phyloP scores from a whole-genome alignment of 257 asterid genomes.

The Nicotiana undulata region DNA sequence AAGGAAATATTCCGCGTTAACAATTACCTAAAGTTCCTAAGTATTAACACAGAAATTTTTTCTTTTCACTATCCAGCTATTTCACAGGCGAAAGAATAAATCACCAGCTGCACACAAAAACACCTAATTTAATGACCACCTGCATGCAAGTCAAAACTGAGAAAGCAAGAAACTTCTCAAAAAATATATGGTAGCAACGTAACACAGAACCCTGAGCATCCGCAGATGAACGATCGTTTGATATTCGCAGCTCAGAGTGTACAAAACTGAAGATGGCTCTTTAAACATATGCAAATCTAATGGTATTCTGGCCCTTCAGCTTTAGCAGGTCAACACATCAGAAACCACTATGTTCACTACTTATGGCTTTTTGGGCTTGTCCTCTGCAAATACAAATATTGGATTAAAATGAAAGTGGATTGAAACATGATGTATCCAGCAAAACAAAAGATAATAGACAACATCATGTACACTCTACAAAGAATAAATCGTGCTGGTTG shows the following conservation, averaged over 20 bases:
- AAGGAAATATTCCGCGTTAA: too few relatives aligned
- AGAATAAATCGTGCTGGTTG: background rate
- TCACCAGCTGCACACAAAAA: too few relatives aligned
- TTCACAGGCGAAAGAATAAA: too few relatives aligned
- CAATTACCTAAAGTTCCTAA: too few relatives aligned
- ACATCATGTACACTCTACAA: background rate
- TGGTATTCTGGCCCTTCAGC: background rate
- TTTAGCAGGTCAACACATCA: background rate
- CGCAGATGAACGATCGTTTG: background rate
- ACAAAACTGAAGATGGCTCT: slow-evolving; percentile 5
- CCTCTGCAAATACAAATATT: slow-evolving; percentile 32
- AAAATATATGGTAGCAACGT: background rate
- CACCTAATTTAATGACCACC: background rate
- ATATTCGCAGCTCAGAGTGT: background rate
- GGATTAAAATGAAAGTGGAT: background rate
- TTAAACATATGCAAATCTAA: background rate
- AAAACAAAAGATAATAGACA: background rate
- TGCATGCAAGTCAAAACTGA: background rate
- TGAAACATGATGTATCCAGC: background rate
- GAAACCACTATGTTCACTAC: background rate
- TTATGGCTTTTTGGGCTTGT: slow-evolving; percentile 11
- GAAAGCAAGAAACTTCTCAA: background rate
- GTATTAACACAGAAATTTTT: too few relatives aligned
- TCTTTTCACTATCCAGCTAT: too few relatives aligned
- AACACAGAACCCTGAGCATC: background rate